Base-by-base conservation (phyloP, 768 basidiomycete species). In the Lentinula sp. region DNA sequence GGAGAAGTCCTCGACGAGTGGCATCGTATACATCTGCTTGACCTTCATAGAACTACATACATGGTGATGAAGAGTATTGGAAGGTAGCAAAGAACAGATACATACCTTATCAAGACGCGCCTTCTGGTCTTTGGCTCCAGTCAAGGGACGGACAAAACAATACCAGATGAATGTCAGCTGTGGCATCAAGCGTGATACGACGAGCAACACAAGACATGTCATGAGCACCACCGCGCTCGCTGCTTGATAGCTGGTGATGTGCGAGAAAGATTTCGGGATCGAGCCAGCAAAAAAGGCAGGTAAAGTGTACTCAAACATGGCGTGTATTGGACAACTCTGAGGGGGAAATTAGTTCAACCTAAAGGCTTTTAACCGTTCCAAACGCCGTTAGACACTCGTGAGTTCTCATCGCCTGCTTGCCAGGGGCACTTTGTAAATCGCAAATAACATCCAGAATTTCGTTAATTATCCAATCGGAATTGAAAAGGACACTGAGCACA, bases 1-100 rank as follows among this genome's bases (percentile, higher is more conserved):
- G 80, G 1, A 91, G 76, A 0, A 91, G 76, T 13, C 78, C 71
- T 39, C 73, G 75, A 4, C 90, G 76, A 1, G 89, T 91, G 43
- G 74, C 71, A 74, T 91, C 89, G 68, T 92, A 91, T 28, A 90
- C 81, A 50, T 82, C 79, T 1, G 88, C 88, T 68, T 90, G 88
- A 6, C 84, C 84, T 51, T 76, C 69, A 68, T 89, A 89, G 69
- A 90, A 89, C 75, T 84, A 57, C 43, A 5, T n/a, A 35, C 11
- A 28, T 6, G 15, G 2, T 28, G 28, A 55, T 32, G n/a, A 49
- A 35, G 18, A 18, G 58, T 18, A 53, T 21, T 7, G 9, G 11
- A 23, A 9, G 39, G 32, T 6, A 32, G 16, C 8, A 51, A 28
- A 50, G 9, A 43, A 34, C 23, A 34, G 4, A 15, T 40, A 37